Percentiles rank a stretch among this genome's conserved stretches.
These are phyloP conservation scores for Imleria badia DNA, from an alignment of 768 basidiomycete genomes.

Conservation along the genomic window DNA sequence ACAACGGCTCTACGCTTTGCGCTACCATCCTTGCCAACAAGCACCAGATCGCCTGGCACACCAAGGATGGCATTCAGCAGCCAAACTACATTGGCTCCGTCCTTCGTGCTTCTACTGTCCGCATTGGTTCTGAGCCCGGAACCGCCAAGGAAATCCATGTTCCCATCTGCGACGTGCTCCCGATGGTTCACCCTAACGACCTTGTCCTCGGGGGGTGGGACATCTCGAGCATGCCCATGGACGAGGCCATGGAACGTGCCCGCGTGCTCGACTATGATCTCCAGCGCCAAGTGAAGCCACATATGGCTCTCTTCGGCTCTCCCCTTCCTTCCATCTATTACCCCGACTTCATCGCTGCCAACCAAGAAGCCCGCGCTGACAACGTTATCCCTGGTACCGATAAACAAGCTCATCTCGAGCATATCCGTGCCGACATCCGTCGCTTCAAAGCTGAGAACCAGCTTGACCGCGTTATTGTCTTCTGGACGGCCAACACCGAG, in stretches of 20 bases:
- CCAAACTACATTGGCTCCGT: slow-evolving; percentile 99
- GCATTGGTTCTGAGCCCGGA: slow-evolving; percentile 77
- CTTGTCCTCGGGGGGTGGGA: slow-evolving; percentile 99
- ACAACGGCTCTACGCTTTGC: slow-evolving; percentile 93
- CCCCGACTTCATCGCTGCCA: slow-evolving; percentile 96
- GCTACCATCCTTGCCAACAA: slow-evolving; percentile 96
- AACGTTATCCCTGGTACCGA: slow-evolving; percentile 83
- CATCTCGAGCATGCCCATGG: slow-evolving; percentile 82
- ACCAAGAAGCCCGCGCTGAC: slow-evolving; percentile 95
- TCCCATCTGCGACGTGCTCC: slow-evolving; percentile 88
- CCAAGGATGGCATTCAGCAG: slow-evolving; percentile 86
- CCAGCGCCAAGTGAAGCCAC: slow-evolving; percentile 89
- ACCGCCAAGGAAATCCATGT: slow-evolving; percentile 90
- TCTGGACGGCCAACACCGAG: slow-evolving; percentile 99
- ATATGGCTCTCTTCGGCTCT: slow-evolving; percentile 75
- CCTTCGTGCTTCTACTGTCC: slow-evolving; percentile 92
- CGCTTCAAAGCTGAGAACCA: slow-evolving; percentile 82
- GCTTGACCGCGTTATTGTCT: slow-evolving; percentile 87
- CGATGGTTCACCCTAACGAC: slow-evolving; percentile 98
- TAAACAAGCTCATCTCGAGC: slow-evolving; percentile 90
- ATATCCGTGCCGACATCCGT: slow-evolving; percentile 91
- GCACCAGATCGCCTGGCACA: slow-evolving; percentile 92
- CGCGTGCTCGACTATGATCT: slow-evolving; percentile 95
- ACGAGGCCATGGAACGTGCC: slow-evolving; percentile 91
- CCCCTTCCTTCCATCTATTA: slow-evolving; percentile 97